Base-by-base conservation (phyloP, 2,329 filamentous ascomycete species). In the Beauveria asiatica region DNA sequence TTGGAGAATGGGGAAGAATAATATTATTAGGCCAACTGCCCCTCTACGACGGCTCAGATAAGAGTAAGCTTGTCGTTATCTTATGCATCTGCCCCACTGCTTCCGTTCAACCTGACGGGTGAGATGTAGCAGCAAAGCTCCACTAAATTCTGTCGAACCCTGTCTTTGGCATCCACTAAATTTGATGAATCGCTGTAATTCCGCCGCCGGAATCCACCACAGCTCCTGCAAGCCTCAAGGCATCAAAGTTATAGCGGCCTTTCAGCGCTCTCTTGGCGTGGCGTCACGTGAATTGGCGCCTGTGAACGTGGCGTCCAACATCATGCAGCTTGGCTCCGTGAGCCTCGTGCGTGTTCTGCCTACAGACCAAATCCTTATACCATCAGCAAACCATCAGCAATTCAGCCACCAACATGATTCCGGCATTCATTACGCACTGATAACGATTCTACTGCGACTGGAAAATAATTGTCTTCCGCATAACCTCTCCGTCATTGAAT, bases 21-120 rank as follows among this genome's bases (percentile, higher is more conserved):
- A 27, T 49, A 49, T 8, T 48, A 42, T 51, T 49, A 57, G 30
- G 30, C 21, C 11, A 44, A n/a, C 11, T 58, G 55, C 56, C 56
- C 56, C 56, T 59, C 56, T 49, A 45, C 37, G 25, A 27, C 50
- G 13, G 13, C n/a, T 44, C 21, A 51, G 56, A 59, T 52, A 59
- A 59, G 45, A 59, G 48, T 52, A 59, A 59, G 56, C 56, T 59
- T 49, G 37, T 45, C 48, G 56, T 52, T 59, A 59, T 59, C 56
- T 59, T 44, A 37, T 23, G 39, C 46, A 59, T 44, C 39, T 59
- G 23, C 39, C 56, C 56, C 56, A 59, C 56, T 59, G 30, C 33
- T 57, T 17, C 55, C 33, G 33, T 21, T n/a, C 17, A 13, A 30
- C 50, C 25, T 27, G 33, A 27, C 33, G 19, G 37, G 37, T 42